phyloP scores from a whole-genome alignment of 148 eudicot genomes.

The Vaccinium myrtillus region DNA sequence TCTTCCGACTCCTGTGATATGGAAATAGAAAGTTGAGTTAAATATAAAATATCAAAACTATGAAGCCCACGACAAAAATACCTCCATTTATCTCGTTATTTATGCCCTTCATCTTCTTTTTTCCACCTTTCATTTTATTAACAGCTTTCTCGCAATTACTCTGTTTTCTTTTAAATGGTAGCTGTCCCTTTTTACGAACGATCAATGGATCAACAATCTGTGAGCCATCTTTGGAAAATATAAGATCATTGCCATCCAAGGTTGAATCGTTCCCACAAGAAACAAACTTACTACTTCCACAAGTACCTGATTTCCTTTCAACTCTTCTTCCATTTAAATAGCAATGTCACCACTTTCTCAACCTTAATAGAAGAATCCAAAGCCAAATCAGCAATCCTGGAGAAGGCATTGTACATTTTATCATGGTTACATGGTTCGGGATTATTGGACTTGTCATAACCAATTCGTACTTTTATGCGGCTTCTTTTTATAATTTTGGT shows the following conservation, averaged over 20 bases:
- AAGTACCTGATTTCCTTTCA: background rate
- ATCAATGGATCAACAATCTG: background rate
- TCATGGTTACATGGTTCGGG: background rate
- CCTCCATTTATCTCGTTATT: too few relatives aligned
- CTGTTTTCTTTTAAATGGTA: background rate
- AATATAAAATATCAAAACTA: too few relatives aligned
- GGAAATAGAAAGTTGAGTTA: too few relatives aligned
- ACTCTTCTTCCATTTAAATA: background rate
- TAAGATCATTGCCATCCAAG: background rate
- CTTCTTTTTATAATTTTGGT: background rate
- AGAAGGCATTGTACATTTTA: background rate
- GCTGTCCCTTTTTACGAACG: background rate
- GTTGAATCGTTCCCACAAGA: background rate
- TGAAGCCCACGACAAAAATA: too few relatives aligned
- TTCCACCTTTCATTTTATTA: too few relatives aligned
- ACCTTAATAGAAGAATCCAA: background rate
- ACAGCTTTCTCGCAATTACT: background rate
- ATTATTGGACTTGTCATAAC: background rate
- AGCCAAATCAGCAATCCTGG: background rate
- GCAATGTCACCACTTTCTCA: background rate
- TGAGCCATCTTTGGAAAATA: background rate
- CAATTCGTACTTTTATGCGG: background rate
- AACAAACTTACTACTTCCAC: too few relatives aligned
- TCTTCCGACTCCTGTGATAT: too few relatives aligned
- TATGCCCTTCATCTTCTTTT: too few relatives aligned